Evolutionary conservation across 352 stramenopile species (phyloP), one percentile per base, ranked within the genome.

Genomic region (Globisporangium sylvaticum): DNA sequence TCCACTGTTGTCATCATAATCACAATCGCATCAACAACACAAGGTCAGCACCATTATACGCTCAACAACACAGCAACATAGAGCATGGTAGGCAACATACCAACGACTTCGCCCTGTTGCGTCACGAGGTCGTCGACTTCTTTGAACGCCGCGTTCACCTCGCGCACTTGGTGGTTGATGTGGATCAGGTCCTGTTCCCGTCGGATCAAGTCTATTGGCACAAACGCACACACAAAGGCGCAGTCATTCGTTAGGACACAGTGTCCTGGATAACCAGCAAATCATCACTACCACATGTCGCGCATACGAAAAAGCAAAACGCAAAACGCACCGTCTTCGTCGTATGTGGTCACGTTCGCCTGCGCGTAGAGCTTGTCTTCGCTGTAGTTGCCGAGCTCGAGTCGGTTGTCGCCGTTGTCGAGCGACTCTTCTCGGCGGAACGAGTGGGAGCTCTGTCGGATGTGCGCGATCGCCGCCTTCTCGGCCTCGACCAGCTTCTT

Each of bases 331-430:
- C 79, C 79, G 54, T 90, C 80, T 68, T 88, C 80, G 57, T 89
- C 78, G 69, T 90, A 90, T 34, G 70, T 79, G 15, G 64, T 77
- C 15, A 90, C 80, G 59, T 88, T 84, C 7, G 77, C 80, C 59
- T 90, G 82, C 9, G 82, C 75, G 57, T 88, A 87, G 20, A 90
- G 73, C 68, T 90, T 80, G 67, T 89, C 80, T 68, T 90, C 82
- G 58, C 77, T 87, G 68, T 88, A 88, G 54, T 82, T 80, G 64
- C 75, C 72, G 46, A 88, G 77, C 9, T 67, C 69, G 53, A 87
- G 75, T n/a, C 56, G 64, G 37, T 75, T 81, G 53, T 76, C 48
- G 25, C 66, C 52, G 18, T 59, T 32, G 29, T 60, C 50, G 14
- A 50, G n/a, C 48, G 48, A 58, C 20, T 87, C 76, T 42, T 83